These are phyloP conservation scores for Citrus hindsii DNA, from an alignment of 345 rosid species.

Conservation along the genomic window DNA sequence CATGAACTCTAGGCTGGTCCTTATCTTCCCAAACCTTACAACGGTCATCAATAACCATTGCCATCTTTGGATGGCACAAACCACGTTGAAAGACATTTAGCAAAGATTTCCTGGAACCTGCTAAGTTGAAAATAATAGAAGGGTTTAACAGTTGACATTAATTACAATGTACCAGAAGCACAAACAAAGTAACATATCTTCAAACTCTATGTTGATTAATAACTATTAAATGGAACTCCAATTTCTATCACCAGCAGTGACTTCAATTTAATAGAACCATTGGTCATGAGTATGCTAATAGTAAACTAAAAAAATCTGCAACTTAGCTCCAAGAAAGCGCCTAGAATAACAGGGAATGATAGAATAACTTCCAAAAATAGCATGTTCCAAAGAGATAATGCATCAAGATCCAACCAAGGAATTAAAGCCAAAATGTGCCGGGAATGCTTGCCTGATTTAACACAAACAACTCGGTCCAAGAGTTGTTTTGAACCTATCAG, in stretches of 20 bases:
- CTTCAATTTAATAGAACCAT: neutral
- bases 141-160: neutral
- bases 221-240: neutral
- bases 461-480: constrained; percentile 79
- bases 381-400: neutral
- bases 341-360: constrained; percentile 5
- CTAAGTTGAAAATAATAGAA: constrained; percentile 16
- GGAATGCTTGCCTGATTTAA: constrained; percentile 71
- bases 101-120: constrained; percentile 85
- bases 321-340: neutral
- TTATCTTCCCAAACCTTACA: constrained; percentile 96
- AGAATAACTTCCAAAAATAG: constrained; percentile 1
- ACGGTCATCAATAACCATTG: constrained; percentile 98
- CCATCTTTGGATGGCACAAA: constrained; percentile 95
- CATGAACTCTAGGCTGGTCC: constrained; percentile 98
- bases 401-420: neutral
- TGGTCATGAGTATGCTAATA: neutral
- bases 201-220: neutral
- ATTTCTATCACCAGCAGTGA: neutral
- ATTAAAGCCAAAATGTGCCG: neutral
- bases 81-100: constrained; percentile 84
- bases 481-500: constrained; percentile 76
- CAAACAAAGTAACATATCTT: neutral
- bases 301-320: constrained; percentile 6
- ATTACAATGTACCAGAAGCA: neutral